Evolutionary conservation across 176 grass and related monocot species (phyloP).

Genomic region (Hsuehochloa calcarea): DNA sequence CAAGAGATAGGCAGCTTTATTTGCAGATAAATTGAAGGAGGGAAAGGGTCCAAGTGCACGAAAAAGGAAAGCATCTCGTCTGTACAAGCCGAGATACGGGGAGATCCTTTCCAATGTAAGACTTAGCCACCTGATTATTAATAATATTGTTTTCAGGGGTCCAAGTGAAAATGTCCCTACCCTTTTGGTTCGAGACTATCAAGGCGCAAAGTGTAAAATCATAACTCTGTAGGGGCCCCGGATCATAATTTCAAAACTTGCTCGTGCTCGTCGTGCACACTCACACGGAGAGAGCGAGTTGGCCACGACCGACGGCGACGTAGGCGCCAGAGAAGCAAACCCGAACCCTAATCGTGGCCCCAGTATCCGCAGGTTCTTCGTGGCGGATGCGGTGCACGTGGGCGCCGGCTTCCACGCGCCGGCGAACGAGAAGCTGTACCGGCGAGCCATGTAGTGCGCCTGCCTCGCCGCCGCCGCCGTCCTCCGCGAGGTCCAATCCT

Average conservation of each 20-base stretch:
- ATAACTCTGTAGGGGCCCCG: neutral
- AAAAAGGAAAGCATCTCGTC: neutral
- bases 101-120: neutral
- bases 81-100: neutral
- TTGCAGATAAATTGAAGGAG: neutral
- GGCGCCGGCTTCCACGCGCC: slow-evolving; percentile 85
- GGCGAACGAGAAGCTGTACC: slow-evolving; percentile 73
- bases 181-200: neutral
- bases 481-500: slow-evolving; percentile 46
- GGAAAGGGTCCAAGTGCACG: neutral
- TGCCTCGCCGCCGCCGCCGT: slow-evolving; percentile 64
- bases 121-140: neutral
- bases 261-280: neutral
- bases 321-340: slow-evolving; percentile 15
- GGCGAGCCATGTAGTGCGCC: slow-evolving; percentile 74
- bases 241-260: neutral
- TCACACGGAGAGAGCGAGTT: neutral
- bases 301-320: neutral
- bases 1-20: neutral
- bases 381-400: slow-evolving; percentile 78
- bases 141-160: neutral
- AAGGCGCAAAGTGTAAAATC: neutral
- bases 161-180: neutral
- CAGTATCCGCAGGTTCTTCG: slow-evolving; percentile 45
- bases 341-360: neutral